Evolutionary conservation across 345 rosid genomes (phyloP).

Genomic region (Boechera divaricarpa): DNA sequence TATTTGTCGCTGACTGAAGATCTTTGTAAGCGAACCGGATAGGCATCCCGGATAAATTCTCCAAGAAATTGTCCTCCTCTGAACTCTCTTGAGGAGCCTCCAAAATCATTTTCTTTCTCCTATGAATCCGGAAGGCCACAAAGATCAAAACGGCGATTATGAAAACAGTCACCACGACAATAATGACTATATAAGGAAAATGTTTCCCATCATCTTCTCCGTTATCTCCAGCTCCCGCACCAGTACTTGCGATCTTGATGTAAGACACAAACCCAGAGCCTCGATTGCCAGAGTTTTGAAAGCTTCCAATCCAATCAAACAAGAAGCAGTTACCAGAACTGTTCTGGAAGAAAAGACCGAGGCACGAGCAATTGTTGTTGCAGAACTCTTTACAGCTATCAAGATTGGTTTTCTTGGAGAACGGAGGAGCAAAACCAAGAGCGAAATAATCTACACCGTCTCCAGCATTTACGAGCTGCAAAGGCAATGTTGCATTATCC

Average conservation of each 20-base stretch:
- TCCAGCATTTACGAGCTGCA: constrained; percentile 61
- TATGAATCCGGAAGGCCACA: constrained; percentile 53
- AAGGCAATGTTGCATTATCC: constrained; percentile 40
- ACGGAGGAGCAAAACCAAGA: constrained; percentile 60
- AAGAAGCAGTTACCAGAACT: constrained; percentile 73
- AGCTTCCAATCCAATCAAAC: constrained; percentile 75
- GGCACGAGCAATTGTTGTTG: constrained; percentile 72
- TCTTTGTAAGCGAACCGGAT: constrained; percentile 74
- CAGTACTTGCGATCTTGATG: constrained; percentile 58
- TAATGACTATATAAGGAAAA: constrained; percentile 60
- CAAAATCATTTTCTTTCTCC: constrained; percentile 47
- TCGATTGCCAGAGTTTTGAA: constrained; percentile 44
- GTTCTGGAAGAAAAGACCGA: constrained; percentile 71
- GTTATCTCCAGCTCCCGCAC: constrained; percentile 35
- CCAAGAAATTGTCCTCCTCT: constrained; percentile 85
- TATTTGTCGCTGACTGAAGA: constrained; percentile 76
- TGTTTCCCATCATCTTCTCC: constrained; percentile 48
- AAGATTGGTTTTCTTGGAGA: constrained; percentile 56
- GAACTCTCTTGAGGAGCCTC: constrained; percentile 55
- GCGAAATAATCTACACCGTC: constrained; percentile 67
- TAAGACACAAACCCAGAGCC: constrained; percentile 57
- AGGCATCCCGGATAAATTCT: constrained; percentile 79
- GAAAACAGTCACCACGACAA: constrained; percentile 56
- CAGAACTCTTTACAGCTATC: constrained; percentile 74
- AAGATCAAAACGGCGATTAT: constrained; percentile 57